Conservation (phyloP, 2,329 filamentous ascomycete species). For the Scedosporium boydii region DNA sequence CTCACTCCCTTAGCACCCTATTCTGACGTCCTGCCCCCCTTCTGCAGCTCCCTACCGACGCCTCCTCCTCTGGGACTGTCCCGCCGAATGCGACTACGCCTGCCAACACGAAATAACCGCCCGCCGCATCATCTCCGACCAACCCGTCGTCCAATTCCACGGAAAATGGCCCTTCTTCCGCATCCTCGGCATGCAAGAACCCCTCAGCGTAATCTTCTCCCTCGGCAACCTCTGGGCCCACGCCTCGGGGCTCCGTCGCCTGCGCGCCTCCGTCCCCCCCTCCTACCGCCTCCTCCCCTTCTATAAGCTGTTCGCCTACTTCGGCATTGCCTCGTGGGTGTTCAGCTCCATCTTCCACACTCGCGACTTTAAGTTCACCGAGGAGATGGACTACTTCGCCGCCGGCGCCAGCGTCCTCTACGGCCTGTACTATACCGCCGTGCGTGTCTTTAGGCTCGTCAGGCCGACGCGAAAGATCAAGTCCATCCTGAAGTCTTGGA, state of each 20-base stretch:
- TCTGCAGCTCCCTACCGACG: conserved; percentile 67
- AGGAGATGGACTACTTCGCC: conserved; percentile 93
- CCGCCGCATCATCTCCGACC: conserved; percentile 54
- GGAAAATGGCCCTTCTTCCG: conserved; percentile 98
- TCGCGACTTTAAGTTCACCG: conserved; percentile 73
- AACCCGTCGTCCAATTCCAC: conserved; percentile 81
- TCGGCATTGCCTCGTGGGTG: conserved; percentile 75
- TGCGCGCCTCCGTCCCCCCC: conserved; percentile 61
- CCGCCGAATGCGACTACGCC: conserved; percentile 91
- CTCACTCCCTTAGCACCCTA: conserved; percentile 8
- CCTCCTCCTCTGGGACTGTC: conserved; percentile 85
- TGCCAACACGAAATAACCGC: conserved; percentile 90
- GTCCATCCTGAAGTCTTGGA: conserved; percentile 63
- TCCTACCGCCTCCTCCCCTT: conserved; percentile 69
- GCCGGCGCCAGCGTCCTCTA: conserved; percentile 87
- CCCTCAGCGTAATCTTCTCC: conserved; percentile 87
- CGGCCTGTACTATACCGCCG: conserved; percentile 74
- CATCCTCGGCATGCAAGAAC: conserved; percentile 87
- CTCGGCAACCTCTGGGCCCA: conserved; percentile 86
- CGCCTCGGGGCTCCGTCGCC: conserved; percentile 60
- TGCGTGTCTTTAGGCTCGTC: conserved; percentile 79
- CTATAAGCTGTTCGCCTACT: conserved; percentile 70
- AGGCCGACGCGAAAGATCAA: conserved; percentile 30
- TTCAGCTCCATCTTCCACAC: conserved; percentile 91
- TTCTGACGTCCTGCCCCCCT: conserved; percentile 12